Conservation (phyloP, 495 filamentous ascomycete genomes). For the Aspergillus campestris region DNA sequence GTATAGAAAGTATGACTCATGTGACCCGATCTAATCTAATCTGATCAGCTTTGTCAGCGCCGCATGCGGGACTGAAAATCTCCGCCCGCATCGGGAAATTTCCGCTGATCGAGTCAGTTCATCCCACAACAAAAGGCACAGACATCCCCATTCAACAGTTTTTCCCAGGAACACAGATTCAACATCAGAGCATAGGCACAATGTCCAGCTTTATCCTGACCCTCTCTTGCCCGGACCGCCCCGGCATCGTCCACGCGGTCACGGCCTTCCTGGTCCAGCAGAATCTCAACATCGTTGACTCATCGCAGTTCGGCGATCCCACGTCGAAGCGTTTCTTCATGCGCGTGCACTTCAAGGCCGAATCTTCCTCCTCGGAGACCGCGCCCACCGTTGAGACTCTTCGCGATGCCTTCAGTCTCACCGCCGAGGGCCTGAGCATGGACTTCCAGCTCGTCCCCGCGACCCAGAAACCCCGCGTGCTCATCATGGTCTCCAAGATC, state of each 20-base stretch:
- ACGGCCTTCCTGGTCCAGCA: slow-evolving; percentile 59
- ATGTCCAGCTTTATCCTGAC: slow-evolving; percentile 60
- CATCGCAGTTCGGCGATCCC: slow-evolving; percentile 64
- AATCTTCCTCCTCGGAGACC: slow-evolving; percentile 23
- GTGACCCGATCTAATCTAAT: too few relatives aligned
- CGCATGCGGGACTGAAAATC: too few relatives aligned
- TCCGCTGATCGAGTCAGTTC: too few relatives aligned
- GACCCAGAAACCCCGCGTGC: slow-evolving; percentile 53
- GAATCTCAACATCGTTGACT: slow-evolving; percentile 64
- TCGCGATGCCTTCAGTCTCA: slow-evolving; percentile 38
- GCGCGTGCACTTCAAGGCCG: slow-evolving; percentile 58
- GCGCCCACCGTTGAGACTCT: slow-evolving; percentile 37
- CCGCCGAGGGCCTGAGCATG: slow-evolving; percentile 50
- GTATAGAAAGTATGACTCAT: too few relatives aligned
- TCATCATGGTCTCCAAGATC: slow-evolving; percentile 79
- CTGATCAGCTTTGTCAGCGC: too few relatives aligned
- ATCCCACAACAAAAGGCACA: too few relatives aligned
- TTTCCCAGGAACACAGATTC: slow-evolving; percentile 11
- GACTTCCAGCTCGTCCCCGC: slow-evolving; percentile 54
- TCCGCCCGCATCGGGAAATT: too few relatives aligned
- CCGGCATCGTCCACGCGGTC: slow-evolving; percentile 69
- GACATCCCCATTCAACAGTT: too few relatives aligned
- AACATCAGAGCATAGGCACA: slow-evolving; percentile 23
- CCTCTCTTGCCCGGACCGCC: slow-evolving; percentile 64
- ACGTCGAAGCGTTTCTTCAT: slow-evolving; percentile 65